Evolutionary conservation across 371 early-diverging fungal genomes (phyloP).

Genomic region (Nematocida displodere): DNA sequence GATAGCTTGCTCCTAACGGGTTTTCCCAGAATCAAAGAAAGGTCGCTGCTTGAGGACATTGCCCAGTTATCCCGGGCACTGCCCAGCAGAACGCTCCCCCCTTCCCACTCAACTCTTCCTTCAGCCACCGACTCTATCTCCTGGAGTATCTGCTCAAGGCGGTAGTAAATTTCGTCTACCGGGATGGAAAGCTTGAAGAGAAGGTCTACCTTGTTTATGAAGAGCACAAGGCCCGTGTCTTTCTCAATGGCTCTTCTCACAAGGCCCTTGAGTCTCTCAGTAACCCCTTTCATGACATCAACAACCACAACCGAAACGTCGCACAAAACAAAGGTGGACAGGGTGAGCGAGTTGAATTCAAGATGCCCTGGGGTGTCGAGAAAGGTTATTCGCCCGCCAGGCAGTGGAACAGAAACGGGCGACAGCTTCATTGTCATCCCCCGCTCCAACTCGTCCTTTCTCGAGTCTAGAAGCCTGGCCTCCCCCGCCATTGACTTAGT

Average conservation of each 20-base stretch:
- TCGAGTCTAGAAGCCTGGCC: slow-evolving; percentile 89
- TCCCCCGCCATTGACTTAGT: slow-evolving; percentile 87
- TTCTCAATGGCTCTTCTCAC: not conserved
- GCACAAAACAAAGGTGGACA: slow-evolving; percentile 82
- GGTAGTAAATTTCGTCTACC: slow-evolving; percentile 19
- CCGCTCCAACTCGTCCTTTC: slow-evolving; percentile 94
- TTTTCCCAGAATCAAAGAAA: not conserved
- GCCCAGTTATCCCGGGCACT: slow-evolving; percentile 47
- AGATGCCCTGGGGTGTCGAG: slow-evolving; percentile 99
- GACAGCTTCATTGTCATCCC: slow-evolving; percentile 97
- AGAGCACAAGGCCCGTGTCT: not conserved
- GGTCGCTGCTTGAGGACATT: not conserved
- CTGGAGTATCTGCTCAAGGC: not conserved
- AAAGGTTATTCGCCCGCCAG: slow-evolving; percentile 63
- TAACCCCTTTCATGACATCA: slow-evolving; percentile 93
- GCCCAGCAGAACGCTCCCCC: slow-evolving; percentile 16
- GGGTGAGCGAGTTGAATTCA: slow-evolving; percentile 92
- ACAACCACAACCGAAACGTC: slow-evolving; percentile 91
- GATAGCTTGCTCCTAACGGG: not conserved
- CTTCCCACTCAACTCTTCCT: slow-evolving; percentile 4
- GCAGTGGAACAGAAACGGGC: slow-evolving; percentile 10
- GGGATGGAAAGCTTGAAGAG: slow-evolving; percentile 12
- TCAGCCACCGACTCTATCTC: not conserved
- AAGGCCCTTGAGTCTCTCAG: slow-evolving; percentile 53
- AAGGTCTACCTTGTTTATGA: slow-evolving; percentile 40